Percentiles rank a stretch among this genome's conserved stretches.
Conservation (phyloP, 805 yeast genomes). For the Yarrowia sp. region DNA sequence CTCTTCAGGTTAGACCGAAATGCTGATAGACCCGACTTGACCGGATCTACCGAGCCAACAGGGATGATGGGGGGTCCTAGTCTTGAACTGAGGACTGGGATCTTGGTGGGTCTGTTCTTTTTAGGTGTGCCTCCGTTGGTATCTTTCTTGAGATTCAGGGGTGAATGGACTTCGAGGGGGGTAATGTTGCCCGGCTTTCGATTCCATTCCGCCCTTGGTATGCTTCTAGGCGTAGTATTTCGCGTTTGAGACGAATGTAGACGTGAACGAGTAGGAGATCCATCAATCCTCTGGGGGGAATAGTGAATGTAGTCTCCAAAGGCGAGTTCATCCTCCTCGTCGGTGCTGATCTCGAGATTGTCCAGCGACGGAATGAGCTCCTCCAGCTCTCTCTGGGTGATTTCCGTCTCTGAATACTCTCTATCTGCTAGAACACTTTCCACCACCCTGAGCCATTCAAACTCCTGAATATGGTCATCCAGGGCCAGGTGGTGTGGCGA, state of each 20-base stretch:
- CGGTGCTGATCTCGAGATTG: constrained; percentile 2
- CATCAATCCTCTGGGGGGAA: background rate
- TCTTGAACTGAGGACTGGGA: constrained; percentile 13
- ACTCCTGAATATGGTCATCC: constrained; percentile 16
- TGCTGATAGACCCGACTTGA: background rate
- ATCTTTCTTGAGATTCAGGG: background rate
- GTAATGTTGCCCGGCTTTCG: constrained; percentile 2
- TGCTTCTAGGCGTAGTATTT: background rate
- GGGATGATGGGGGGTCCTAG: constrained; percentile 3
- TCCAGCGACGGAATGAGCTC: constrained; percentile 8
- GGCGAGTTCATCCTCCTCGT: constrained; percentile 4
- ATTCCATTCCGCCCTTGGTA: background rate
- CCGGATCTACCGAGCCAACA: background rate
- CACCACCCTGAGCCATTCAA: constrained; percentile 19
- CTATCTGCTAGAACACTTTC: constrained; percentile 18
- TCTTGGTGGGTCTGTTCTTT: background rate
- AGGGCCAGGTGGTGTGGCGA: background rate
- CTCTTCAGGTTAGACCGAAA: background rate
- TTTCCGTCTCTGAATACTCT: background rate
- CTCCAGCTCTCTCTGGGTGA: constrained; percentile 15
- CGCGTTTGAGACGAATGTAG: background rate
- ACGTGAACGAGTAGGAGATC: no score
- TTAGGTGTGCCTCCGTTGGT: background rate
- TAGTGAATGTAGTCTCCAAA: constrained; percentile 6
- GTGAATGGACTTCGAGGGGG: background rate